Conservation (phyloP, 2,329 filamentous ascomycete genomes). For the Nigrograna mackinnonii region DNA sequence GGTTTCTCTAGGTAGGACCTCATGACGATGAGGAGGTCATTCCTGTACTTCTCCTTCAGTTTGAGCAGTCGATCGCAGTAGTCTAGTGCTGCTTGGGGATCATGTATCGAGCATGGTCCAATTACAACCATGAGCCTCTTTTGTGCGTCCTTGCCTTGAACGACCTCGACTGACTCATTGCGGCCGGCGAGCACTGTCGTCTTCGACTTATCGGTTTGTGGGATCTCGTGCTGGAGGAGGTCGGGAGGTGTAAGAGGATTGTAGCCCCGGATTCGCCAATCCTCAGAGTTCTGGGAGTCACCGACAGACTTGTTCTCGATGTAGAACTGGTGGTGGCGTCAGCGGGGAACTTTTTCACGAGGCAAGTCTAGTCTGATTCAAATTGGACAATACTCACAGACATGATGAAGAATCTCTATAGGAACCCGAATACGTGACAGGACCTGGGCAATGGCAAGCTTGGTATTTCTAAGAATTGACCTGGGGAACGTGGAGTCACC, state of each 20-base stretch:
- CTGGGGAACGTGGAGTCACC: too few species aligned
- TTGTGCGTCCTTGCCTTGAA: slow-evolving; percentile 61
- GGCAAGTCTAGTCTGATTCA: too few species aligned
- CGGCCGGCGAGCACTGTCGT: slow-evolving; percentile 63
- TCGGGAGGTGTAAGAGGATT: slow-evolving; percentile 92
- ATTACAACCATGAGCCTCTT: slow-evolving; percentile 76
- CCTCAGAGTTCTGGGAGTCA: slow-evolving; percentile 53
- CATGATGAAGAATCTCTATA: too few species aligned
- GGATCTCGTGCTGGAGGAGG: slow-evolving; percentile 92
- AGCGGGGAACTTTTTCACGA: too few species aligned
- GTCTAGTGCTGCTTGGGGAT: slow-evolving; percentile 84
- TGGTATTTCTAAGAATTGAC: too few species aligned
- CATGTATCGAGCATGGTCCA: slow-evolving; percentile 96
- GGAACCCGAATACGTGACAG: too few species aligned
- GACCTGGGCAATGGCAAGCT: too few species aligned
- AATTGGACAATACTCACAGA: too few species aligned
- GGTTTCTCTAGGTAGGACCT: slow-evolving; percentile 98
- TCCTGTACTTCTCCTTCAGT: slow-evolving; percentile 84
- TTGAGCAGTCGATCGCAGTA: slow-evolving; percentile 85
- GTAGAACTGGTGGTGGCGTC: slow-evolving; percentile 57
- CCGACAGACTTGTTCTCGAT: slow-evolving; percentile 54
- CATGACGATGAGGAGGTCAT: slow-evolving; percentile 95
- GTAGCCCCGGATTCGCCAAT: slow-evolving; percentile 72
- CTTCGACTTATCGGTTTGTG: slow-evolving; percentile 54
- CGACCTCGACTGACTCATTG: slow-evolving; percentile 63